Evolutionary conservation across 345 rosid species (phyloP).

Genomic region (Syzygium aqueum): DNA sequence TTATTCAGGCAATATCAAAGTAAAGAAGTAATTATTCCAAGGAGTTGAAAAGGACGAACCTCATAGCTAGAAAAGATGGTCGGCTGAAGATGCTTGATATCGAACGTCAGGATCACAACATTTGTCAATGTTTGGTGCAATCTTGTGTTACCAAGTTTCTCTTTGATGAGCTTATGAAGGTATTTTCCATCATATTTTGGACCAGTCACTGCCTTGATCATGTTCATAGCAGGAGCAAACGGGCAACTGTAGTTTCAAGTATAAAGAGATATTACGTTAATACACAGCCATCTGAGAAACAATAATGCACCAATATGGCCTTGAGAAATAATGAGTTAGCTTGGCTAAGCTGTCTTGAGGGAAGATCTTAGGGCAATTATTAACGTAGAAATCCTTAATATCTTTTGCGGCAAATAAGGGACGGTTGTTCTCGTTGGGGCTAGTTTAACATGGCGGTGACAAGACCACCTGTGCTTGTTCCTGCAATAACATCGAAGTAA

Average conservation of each 20-base stretch:
- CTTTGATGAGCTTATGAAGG: slow-evolving; percentile 8
- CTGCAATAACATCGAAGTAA: slow-evolving; percentile 18
- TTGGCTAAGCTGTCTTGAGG: slow-evolving; percentile 9
- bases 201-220: slow-evolving; percentile 6
- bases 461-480: slow-evolving; percentile 29
- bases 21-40: background rate
- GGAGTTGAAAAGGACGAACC: background rate
- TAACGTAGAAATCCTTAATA: slow-evolving; percentile 12
- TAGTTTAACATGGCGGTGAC: slow-evolving; percentile 24
- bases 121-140: slow-evolving; percentile 25
- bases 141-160: slow-evolving; percentile 6
- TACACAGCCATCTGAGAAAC: background rate
- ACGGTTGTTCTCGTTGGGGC: slow-evolving; percentile 14
- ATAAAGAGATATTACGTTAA: background rate
- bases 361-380: slow-evolving; percentile 15
- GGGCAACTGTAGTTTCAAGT: background rate
- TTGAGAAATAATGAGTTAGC: background rate
- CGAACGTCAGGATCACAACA: slow-evolving; percentile 25
- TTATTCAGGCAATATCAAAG: background rate
- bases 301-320: background rate
- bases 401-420: slow-evolving; percentile 32
- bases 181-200: slow-evolving; percentile 23
- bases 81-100: slow-evolving; percentile 24
- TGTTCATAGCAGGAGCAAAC: background rate
- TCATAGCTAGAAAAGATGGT: slow-evolving; percentile 17